Evolutionary conservation across 371 early-diverging fungal genomes (phyloP).

Genomic region (Coemansia sp.): DNA sequence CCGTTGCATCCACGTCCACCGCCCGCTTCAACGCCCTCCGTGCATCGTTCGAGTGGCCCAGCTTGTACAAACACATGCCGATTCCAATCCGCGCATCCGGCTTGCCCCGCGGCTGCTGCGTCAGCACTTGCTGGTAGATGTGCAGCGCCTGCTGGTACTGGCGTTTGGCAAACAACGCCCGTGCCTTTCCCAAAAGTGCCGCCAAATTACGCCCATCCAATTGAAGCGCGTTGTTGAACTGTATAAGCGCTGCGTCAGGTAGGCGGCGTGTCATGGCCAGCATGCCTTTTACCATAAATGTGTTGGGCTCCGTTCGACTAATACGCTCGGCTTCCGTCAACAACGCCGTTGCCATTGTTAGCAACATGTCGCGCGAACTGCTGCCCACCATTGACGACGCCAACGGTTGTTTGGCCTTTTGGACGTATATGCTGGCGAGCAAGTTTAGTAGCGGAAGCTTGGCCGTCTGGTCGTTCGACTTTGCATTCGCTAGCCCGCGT

Average conservation of each 20-base stretch:
- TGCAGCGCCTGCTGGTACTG: too few species aligned
- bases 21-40: too few species aligned
- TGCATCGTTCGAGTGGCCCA: too few species aligned
- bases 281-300: conserved; percentile 70
- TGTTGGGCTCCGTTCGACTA: conserved; percentile 65
- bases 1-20: too few species aligned
- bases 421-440: conserved; percentile 65
- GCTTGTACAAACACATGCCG: too few species aligned
- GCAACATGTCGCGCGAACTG: conserved; percentile 55
- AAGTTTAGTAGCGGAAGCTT: conserved; percentile 67
- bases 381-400: conserved; percentile 24
- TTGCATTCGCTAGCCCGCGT: conserved; percentile 62
- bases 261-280: conserved; percentile 61
- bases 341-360: conserved; percentile 66
- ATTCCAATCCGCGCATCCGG: too few species aligned
- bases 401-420: conserved; percentile 54
- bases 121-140: too few species aligned
- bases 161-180: too few species aligned
- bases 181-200: too few species aligned
- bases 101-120: too few species aligned
- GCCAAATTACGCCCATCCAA: background rate
- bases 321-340: conserved; percentile 72
- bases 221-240: conserved; percentile 63
- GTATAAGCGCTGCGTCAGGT: conserved; percentile 65
- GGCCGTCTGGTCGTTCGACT: conserved; percentile 54